phyloP scores from a whole-genome alignment of 345 rosid genomes.

The Litchi chinensis region DNA sequence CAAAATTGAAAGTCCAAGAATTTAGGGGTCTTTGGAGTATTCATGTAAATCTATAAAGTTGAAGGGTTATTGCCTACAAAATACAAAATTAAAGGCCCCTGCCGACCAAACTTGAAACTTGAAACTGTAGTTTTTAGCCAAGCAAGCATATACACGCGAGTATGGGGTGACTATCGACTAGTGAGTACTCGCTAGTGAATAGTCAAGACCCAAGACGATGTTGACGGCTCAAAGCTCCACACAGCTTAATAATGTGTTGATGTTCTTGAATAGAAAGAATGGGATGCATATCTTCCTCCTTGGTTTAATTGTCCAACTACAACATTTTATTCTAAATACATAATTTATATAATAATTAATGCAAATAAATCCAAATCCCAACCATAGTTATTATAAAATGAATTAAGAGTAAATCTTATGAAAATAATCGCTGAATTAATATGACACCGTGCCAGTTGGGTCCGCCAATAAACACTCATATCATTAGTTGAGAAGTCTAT shows the following conservation, averaged over 20 bases:
- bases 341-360: too few species aligned
- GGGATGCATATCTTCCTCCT: too few species aligned
- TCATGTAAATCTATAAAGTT: neutral
- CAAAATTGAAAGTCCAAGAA: neutral
- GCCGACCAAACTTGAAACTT: neutral
- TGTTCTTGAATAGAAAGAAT: neutral
- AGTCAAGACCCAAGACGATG: neutral
- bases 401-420: too few species aligned
- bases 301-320: too few species aligned
- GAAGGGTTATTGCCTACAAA: neutral
- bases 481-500: slow-evolving; percentile 22
- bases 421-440: neutral
- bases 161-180: neutral
- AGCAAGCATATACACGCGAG: neutral
- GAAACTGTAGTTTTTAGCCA: neutral
- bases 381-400: too few species aligned
- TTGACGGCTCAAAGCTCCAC: neutral
- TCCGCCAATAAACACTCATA: neutral
- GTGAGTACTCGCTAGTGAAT: neutral
- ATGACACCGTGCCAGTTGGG: neutral
- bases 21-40: neutral
- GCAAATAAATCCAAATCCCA: too few species aligned
- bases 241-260: neutral
- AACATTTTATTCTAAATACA: too few species aligned
- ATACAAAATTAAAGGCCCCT: slow-evolving; percentile 1